These are phyloP conservation scores for Carex kokanica DNA, from an alignment of 176 grass and related monocot genomes.

Conservation along the genomic window DNA sequence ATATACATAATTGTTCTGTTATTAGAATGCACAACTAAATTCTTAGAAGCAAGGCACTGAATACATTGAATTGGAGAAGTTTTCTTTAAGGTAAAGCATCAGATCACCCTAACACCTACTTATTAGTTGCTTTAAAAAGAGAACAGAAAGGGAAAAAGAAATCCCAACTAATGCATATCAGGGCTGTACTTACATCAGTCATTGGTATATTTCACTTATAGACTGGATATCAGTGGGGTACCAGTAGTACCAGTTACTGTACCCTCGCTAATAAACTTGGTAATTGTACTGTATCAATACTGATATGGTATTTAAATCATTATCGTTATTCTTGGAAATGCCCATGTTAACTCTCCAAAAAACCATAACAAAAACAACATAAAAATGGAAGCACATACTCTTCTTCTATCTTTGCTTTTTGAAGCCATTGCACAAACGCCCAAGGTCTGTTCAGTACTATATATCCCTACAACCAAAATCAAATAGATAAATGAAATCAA, in stretches of 20 bases:
- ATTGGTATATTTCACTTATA: background rate
- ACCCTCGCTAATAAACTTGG: background rate
- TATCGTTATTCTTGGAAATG: background rate
- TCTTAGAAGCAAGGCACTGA: background rate
- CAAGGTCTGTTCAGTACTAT: constrained; percentile 96
- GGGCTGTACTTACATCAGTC: background rate
- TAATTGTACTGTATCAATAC: background rate
- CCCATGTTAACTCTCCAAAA: background rate
- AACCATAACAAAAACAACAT: background rate
- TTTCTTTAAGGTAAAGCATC: background rate
- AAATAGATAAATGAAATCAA: constrained; percentile 11
- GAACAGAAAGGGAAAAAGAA: background rate
- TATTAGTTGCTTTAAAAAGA: background rate
- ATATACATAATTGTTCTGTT: background rate
- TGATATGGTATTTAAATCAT: background rate
- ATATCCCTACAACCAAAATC: constrained; percentile 58
- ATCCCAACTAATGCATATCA: background rate
- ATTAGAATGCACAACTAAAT: background rate
- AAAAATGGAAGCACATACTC: constrained; percentile 50
- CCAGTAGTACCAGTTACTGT: background rate
- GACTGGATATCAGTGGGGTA: background rate
- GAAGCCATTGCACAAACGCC: constrained; percentile 96
- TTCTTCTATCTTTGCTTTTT: constrained; percentile 66
- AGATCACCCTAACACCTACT: background rate
- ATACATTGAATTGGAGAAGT: background rate